Conservation (phyloP, 768 basidiomycete species). For the Calvatia gigantea region DNA sequence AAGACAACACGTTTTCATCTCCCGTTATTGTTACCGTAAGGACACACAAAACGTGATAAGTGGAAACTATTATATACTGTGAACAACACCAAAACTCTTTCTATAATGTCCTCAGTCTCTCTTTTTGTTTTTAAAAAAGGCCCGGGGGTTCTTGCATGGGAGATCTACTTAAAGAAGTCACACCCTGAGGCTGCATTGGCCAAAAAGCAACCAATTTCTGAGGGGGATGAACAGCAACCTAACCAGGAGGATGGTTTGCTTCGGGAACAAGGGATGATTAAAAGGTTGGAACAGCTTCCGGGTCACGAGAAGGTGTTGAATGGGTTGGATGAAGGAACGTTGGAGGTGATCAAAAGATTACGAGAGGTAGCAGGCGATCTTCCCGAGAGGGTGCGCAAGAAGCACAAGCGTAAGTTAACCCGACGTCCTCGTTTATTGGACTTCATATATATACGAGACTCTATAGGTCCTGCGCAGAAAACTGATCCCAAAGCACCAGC, state of each 20-base stretch:
- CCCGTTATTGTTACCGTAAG: no score
- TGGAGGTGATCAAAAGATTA: not conserved
- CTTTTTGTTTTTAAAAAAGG: no score
- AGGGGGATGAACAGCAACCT: conserved; percentile 6
- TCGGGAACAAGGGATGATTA: conserved; percentile 1
- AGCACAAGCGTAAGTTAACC: not conserved
- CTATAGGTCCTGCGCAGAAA: not conserved
- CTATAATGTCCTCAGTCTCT: no score
- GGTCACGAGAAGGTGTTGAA: not conserved
- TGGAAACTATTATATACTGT: no score
- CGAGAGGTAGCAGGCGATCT: conserved; percentile 7
- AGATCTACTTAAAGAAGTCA: no score
- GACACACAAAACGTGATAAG: no score
- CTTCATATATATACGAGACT: not conserved
- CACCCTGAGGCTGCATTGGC: not conserved
- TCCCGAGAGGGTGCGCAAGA: conserved; percentile 2
- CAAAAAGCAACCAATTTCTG: not conserved
- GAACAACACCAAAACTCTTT: no score
- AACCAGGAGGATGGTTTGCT: conserved; percentile 10
- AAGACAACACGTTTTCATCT: no score
- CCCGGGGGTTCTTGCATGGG: no score
- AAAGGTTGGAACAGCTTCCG: not conserved
- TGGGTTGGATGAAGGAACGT: not conserved
- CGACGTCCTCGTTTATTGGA: no score
- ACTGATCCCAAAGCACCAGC: not conserved